Percentiles rank a stretch among this genome's conserved stretches.
Evolutionary conservation across 306 rosid genomes (phyloP).

Genomic region (Clitoria ternatea): DNA sequence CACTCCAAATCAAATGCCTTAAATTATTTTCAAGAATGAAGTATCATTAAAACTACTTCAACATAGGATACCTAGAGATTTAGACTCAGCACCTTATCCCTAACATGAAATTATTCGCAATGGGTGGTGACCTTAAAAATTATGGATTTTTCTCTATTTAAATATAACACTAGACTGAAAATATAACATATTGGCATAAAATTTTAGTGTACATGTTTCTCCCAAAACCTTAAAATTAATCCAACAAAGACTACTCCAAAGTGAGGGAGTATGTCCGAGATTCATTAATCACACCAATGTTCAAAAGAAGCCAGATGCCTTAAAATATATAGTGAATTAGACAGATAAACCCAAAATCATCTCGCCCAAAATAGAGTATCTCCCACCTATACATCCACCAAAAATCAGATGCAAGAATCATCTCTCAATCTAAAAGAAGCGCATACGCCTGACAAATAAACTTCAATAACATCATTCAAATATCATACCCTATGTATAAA

Average conservation of each 20-base stretch:
- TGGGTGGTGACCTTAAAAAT: neutral
- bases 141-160: neutral
- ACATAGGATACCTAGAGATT: no score
- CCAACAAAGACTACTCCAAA: neutral
- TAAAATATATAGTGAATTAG: neutral
- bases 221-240: neutral
- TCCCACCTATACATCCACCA: neutral
- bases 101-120: neutral
- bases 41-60: no score
- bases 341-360: neutral
- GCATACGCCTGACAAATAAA: neutral
- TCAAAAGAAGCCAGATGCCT: neutral
- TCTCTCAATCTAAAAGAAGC: neutral
- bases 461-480: no score
- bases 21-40: no score
- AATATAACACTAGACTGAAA: neutral
- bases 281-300: neutral
- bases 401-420: neutral
- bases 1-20: no score
- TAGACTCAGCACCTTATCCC: neutral
- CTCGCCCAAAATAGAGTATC: no score
- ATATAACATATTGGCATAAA: neutral
- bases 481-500: no score
- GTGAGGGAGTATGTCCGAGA: neutral
- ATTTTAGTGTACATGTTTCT: neutral